These are phyloP conservation scores for Ascomycota sp. DNA, from an alignment of 2,329 filamentous ascomycete species.

Conservation along the genomic window DNA sequence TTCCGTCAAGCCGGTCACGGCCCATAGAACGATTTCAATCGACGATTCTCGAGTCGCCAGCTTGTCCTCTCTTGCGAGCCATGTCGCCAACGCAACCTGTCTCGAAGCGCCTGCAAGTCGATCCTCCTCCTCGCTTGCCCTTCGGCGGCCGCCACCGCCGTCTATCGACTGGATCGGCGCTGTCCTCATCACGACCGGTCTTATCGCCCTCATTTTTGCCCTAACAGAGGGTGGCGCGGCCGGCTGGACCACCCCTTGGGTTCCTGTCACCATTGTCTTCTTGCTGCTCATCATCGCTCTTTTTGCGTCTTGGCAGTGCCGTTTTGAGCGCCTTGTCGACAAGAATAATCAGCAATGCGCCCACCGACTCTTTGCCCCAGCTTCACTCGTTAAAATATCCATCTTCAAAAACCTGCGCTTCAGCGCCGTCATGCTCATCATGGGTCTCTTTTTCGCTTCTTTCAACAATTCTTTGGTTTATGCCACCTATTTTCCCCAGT, in stretches of 20 bases:
- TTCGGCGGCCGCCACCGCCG: conserved; percentile 1
- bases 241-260: conserved; percentile 44
- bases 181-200: conserved; percentile 36
- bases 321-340: conserved; percentile 8
- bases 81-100: no score
- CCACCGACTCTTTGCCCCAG: conserved; percentile 6
- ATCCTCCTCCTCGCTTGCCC: no score
- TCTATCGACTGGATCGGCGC: conserved; percentile 49
- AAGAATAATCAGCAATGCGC: no score
- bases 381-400: conserved; percentile 46
- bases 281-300: conserved; percentile 31
- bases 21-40: not conserved
- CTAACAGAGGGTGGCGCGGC: conserved; percentile 50
- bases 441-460: conserved; percentile 43
- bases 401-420: conserved; percentile 40
- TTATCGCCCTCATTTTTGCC: conserved; percentile 43
- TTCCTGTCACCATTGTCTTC: conserved; percentile 36
- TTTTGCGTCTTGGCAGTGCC: conserved; percentile 41
- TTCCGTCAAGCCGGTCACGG: no score
- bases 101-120: no score
- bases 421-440: conserved; percentile 41
- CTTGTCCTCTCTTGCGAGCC: not conserved
- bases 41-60: not conserved
- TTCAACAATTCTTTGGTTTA: conserved; percentile 52
- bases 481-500: conserved; percentile 51